Evolutionary conservation across 768 basidiomycete species (phyloP), one percentile per base, ranked within the genome.

Genomic region (Lactarius pseudohatsudake): DNA sequence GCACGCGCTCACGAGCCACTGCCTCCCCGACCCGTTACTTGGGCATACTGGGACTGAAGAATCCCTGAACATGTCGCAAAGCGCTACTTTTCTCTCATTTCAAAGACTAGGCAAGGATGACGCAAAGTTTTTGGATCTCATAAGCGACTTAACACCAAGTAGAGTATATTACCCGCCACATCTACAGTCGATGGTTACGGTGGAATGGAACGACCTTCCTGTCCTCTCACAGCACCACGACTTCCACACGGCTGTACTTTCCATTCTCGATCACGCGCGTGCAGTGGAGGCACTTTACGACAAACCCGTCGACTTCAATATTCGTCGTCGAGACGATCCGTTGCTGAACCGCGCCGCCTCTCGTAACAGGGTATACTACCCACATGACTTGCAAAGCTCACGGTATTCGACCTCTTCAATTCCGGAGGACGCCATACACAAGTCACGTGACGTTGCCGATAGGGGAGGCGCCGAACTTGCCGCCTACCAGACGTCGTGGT

Each of bases 1-100:
- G 20, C 84, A 85, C 54, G 79, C 81, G n/a, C 59, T 82, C 1
- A 83, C 78, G 4, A 79, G 79, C 15, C 76, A 79, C 53, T 77
- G 76, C 53, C 71, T 79, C 7, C 74, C 76, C 8, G 83, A 40
- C 4, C 38, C 38, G 4, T 40, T 40, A 40, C 38, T 40, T 5
- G 38, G 38, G 38, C 38, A 15, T 40, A 40, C 38, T 40, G 38
- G 38, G 5, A 40, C 38, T 40, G 38, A 40, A 40, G 38, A 40
- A 2, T 40, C 38, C 38, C 15, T 40, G 11, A 13, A 40, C 38
- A 40, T 40, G 38, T 40, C 15, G 38, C 38, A 40, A 40, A 40
- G 38, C 0, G 77, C 80, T 8, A 66, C 74, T 10, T 78, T 72
- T 54, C 73, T 67, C 26, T 82, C 83, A 1, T 82, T 84, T 66